A percentile compares a stretch with the other conserved stretches of the same genome.
Conservation (phyloP, 2,329 filamentous ascomycete species). For the Orbilia oligospora region DNA sequence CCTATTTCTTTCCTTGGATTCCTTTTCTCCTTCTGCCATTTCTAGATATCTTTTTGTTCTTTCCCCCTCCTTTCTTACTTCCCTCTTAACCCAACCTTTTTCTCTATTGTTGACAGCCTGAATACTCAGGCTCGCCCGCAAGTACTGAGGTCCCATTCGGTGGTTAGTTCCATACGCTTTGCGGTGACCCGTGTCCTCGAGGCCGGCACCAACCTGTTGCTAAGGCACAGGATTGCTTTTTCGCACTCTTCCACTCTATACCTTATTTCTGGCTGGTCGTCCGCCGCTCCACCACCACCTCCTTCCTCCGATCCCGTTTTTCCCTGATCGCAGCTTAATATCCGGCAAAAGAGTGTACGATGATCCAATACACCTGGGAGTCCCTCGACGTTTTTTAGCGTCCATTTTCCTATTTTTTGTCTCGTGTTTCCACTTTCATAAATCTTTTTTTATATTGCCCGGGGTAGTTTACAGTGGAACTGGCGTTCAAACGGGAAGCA, state of each 20-base stretch:
- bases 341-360: conserved; percentile 63
- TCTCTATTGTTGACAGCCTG: conserved; percentile 62
- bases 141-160: conserved; percentile 62
- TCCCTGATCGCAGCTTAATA: conserved; percentile 62
- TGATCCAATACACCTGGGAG: conserved; percentile 61
- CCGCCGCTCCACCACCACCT: conserved; percentile 61
- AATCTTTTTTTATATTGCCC: conserved; percentile 60
- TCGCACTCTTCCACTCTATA: conserved; percentile 62
- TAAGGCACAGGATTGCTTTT: conserved; percentile 63
- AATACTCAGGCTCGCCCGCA: conserved; percentile 61
- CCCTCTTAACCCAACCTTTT: conserved; percentile 59
- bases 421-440: conserved; percentile 63
- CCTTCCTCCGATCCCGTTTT: conserved; percentile 62
- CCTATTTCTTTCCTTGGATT: conserved; percentile 61
- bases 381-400: conserved; percentile 62
- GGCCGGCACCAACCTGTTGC: conserved; percentile 61
- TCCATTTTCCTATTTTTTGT: conserved; percentile 62
- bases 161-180: conserved; percentile 62
- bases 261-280: conserved; percentile 62
- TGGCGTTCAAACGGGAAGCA: conserved; percentile 61
- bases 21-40: conserved; percentile 58
- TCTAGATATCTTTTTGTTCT: conserved; percentile 60
- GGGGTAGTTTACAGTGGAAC: conserved; percentile 60
- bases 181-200: conserved; percentile 61
- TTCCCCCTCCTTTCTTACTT: conserved; percentile 61